Evolutionary conservation across 768 basidiomycete species (phyloP).

Genomic region (Russula griseocarnosa): DNA sequence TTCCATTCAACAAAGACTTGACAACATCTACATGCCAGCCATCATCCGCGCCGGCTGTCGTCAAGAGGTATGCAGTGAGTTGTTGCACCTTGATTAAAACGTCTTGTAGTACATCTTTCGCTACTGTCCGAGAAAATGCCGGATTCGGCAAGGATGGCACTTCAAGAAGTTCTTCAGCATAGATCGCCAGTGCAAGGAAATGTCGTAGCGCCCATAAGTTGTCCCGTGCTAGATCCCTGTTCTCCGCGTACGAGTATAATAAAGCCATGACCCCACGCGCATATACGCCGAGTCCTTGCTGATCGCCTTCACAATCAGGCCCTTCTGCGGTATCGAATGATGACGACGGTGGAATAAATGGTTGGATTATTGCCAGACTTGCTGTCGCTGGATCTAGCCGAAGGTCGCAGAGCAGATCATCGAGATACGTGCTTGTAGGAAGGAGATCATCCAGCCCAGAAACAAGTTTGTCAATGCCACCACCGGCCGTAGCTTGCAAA

Average conservation of each 20-base stretch:
- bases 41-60: conserved; percentile 41
- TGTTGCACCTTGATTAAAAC: conserved; percentile 48
- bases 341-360: conserved; percentile 49
- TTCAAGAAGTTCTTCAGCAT: conserved; percentile 57
- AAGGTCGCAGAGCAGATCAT: conserved; percentile 34
- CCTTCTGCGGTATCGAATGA: conserved; percentile 26
- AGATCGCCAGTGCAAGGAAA: conserved; percentile 56
- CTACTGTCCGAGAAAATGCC: conserved; percentile 43
- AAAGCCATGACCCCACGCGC: conserved; percentile 58
- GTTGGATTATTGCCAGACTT: conserved; percentile 57
- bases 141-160: conserved; percentile 48
- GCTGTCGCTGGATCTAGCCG: conserved; percentile 46
- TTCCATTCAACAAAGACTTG: conserved; percentile 35
- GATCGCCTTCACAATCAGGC: conserved; percentile 38
- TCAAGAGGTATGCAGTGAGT: conserved; percentile 60
- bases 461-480: conserved; percentile 29
- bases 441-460: conserved; percentile 48
- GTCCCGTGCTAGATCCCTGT: conserved; percentile 56
- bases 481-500: conserved; percentile 23
- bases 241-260: conserved; percentile 49
- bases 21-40: conserved; percentile 49
- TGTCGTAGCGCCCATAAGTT: conserved; percentile 69
- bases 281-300: conserved; percentile 56
- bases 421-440: conserved; percentile 17
- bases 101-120: conserved; percentile 38